phyloP scores from a whole-genome alignment of 1,284 basidiomycete species.

The Stygiomarasmius scandens region DNA sequence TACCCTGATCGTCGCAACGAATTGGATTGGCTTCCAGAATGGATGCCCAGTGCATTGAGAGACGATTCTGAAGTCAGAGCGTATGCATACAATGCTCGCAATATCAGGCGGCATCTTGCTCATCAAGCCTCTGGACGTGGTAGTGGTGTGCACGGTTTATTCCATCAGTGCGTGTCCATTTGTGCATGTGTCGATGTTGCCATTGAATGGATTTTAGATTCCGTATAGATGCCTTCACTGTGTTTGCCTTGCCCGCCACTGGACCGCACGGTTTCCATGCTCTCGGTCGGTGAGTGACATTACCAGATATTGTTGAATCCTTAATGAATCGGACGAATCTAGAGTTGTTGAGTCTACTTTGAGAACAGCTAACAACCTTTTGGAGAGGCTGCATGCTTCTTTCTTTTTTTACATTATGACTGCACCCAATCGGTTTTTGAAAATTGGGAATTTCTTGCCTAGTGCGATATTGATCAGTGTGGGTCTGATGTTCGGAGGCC shows the following conservation, averaged over 20 bases:
- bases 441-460: conserved; percentile 89
- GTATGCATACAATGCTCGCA: conserved; percentile 62
- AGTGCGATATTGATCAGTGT: conserved; percentile 82
- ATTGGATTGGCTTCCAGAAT: conserved; percentile 37
- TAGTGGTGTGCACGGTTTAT: conserved; percentile 79
- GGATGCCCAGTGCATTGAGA: conserved; percentile 50
- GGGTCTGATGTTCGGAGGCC: conserved; percentile 80
- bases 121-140: conserved; percentile 73
- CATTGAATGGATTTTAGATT: conserved; percentile 53
- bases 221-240: conserved; percentile 91
- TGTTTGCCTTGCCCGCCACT: conserved; percentile 85
- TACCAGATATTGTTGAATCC: background rate
- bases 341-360: conserved; percentile 79
- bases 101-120: conserved; percentile 64
- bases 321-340: background rate
- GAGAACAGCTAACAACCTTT: conserved; percentile 88
- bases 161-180: conserved; percentile 60
- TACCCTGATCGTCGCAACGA: conserved; percentile 33
- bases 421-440: conserved; percentile 76
- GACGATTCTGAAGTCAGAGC: conserved; percentile 46
- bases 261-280: conserved; percentile 97
- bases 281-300: conserved; percentile 70
- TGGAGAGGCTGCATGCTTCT: conserved; percentile 92
- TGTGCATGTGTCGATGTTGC: conserved; percentile 7
- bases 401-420: conserved; percentile 94